Conservation (phyloP, 345 rosid species). For the Eucalyptus erythrocorys region DNA sequence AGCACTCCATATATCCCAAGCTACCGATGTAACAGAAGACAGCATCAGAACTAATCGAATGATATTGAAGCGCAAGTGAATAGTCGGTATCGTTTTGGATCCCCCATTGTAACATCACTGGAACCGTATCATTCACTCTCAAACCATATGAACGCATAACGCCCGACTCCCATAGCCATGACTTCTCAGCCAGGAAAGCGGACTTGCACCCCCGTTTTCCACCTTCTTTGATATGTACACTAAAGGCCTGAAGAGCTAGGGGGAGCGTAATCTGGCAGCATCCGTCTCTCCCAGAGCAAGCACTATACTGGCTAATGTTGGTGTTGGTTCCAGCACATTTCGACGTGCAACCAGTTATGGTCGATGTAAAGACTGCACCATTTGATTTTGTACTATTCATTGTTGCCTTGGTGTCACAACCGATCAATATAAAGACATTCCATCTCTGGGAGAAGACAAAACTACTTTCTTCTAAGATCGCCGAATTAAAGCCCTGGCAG, state of each 20-base stretch:
- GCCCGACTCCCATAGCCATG: fast-evolving
- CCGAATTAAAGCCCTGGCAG: neutral
- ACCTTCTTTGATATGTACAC: neutral
- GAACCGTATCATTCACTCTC: neutral
- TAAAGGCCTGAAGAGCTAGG: fast-evolving
- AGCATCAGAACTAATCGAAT: fast-evolving
- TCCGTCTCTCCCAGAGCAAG: neutral
- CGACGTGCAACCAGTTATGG: fast-evolving
- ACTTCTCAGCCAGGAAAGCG: neutral
- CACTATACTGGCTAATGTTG: fast-evolving
- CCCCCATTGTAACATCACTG: neutral
- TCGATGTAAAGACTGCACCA: fast-evolving
- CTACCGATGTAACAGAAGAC: fast-evolving
- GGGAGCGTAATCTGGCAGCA: neutral
- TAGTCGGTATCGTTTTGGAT: fast-evolving
- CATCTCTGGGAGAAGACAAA: neutral
- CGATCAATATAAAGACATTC: neutral
- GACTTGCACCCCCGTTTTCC: neutral
- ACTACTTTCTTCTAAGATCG: fast-evolving
- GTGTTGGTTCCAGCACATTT: neutral
- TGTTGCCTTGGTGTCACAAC: neutral
- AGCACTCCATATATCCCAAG: fast-evolving
- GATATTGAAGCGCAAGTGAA: fast-evolving
- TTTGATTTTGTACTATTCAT: fast-evolving
- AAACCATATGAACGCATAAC: neutral